Evolutionary conservation across 768 basidiomycete genomes (phyloP).

Genomic region (Leucocoprinus leucothites): DNA sequence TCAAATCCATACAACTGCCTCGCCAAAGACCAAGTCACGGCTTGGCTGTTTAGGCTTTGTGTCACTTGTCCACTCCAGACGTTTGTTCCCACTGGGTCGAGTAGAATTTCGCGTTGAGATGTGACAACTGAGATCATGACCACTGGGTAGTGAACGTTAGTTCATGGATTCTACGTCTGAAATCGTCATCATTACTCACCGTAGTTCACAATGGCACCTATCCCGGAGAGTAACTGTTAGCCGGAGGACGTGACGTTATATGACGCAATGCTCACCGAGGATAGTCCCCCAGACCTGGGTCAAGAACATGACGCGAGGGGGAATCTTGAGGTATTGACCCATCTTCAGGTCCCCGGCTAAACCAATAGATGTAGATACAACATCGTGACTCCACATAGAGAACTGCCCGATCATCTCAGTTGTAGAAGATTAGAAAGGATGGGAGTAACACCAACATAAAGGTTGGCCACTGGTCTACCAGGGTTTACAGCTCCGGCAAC

Average conservation of each 20-base stretch:
- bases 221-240: not conserved
- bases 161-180: constrained; percentile 5
- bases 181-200: constrained; percentile 20
- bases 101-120: constrained; percentile 50
- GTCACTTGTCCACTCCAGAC: constrained; percentile 56
- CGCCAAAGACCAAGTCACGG: constrained; percentile 64
- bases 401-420: constrained; percentile 33
- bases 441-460: constrained; percentile 43
- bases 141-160: constrained; percentile 24
- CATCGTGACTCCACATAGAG: constrained; percentile 67
- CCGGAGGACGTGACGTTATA: not conserved
- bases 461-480: constrained; percentile 65
- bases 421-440: not conserved
- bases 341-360: constrained; percentile 66
- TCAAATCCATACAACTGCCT: constrained; percentile 51
- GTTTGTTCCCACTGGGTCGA: constrained; percentile 52
- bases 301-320: constrained; percentile 62
- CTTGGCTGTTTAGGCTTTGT: constrained; percentile 53
- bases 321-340: constrained; percentile 67
- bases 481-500: constrained; percentile 57
- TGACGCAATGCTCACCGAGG: constrained; percentile 32
- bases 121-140: constrained; percentile 58
- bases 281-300: constrained; percentile 68
- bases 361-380: constrained; percentile 49
- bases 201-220: constrained; percentile 37